phyloP scores from a whole-genome alignment of 345 rosid species.

The Anacardium occidentale region DNA sequence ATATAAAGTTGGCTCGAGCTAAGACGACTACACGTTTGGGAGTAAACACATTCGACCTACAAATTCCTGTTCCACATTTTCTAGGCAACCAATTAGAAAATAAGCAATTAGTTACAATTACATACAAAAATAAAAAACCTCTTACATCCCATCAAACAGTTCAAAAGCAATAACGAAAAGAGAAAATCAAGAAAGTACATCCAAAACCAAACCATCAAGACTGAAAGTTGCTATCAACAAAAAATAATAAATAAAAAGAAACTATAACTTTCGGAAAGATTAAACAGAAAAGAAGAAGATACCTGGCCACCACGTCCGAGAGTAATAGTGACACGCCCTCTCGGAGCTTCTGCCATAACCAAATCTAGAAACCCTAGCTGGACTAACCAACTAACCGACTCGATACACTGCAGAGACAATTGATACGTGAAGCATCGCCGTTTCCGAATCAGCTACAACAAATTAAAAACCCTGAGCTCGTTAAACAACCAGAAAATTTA shows the following conservation, averaged over 20 bases:
- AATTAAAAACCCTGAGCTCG: slow-evolving; percentile 21
- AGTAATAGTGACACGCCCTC: slow-evolving; percentile 74
- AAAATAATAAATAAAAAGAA: not conserved
- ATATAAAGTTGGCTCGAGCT: not conserved
- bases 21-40: not conserved
- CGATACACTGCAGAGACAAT: slow-evolving; percentile 12
- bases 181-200: not conserved
- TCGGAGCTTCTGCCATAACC: slow-evolving; percentile 69
- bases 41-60: not conserved
- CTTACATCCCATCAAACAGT: not conserved
- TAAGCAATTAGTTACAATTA: not conserved
- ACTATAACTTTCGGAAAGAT: not conserved
- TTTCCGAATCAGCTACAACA: slow-evolving; percentile 13
- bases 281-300: slow-evolving; percentile 4
- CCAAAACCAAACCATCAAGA: not conserved
- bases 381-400: slow-evolving; percentile 18
- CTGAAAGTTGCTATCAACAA: not conserved
- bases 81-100: slow-evolving; percentile 15
- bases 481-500: too few relatives aligned
- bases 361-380: slow-evolving; percentile 38
- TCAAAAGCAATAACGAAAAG: not conserved
- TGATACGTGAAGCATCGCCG: slow-evolving; percentile 12
- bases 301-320: slow-evolving; percentile 90
- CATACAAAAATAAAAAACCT: not conserved
- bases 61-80: slow-evolving; percentile 5